Evolutionary conservation across 23 red algal genomes (phyloP).

Genomic region (Gracilaria domingensis): DNA sequence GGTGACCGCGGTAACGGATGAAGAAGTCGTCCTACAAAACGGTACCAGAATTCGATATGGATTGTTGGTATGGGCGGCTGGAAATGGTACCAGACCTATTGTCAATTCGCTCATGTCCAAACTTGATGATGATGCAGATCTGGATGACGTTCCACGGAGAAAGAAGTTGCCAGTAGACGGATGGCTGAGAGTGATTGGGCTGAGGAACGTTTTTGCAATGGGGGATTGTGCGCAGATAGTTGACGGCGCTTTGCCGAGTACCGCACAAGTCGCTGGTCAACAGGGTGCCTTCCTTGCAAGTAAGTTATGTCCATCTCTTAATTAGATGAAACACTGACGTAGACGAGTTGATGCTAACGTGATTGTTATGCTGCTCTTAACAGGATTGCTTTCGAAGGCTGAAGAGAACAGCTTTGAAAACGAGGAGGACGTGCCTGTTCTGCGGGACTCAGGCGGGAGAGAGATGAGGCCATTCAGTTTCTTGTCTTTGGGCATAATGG

Average conservation of each 20-base stretch:
- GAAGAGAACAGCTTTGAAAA: constrained; percentile 34
- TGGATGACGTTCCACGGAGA: constrained; percentile 20
- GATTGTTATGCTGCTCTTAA: background rate
- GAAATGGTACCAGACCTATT: constrained; percentile 81
- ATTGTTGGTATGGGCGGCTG: constrained; percentile 93
- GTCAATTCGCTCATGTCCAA: constrained; percentile 50
- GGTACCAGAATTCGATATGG: constrained; percentile 80
- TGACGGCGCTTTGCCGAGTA: constrained; percentile 84
- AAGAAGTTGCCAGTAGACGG: constrained; percentile 76
- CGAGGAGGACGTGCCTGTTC: constrained; percentile 19
- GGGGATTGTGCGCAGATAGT: constrained; percentile 90
- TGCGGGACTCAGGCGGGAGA: constrained; percentile 45
- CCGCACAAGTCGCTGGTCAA: constrained; percentile 96
- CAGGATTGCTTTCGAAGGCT: constrained; percentile 54
- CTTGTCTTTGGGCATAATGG: constrained; percentile 89
- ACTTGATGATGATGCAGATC: constrained; percentile 6
- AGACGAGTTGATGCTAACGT: background rate
- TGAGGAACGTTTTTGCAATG: constrained; percentile 79
- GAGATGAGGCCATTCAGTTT: constrained; percentile 76
- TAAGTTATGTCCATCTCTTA: background rate
- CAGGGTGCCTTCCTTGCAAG: constrained; percentile 88
- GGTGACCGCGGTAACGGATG: constrained; percentile 62
- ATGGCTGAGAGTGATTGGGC: constrained; percentile 88
- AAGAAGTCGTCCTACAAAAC: constrained; percentile 54
- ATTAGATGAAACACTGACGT: too few species aligned